A percentile compares a stretch with the other conserved stretches of the same genome.
Evolutionary conservation across 2,329 filamentous ascomycete species (phyloP).

Genomic region (Lasiodiplodia hormozganensis): DNA sequence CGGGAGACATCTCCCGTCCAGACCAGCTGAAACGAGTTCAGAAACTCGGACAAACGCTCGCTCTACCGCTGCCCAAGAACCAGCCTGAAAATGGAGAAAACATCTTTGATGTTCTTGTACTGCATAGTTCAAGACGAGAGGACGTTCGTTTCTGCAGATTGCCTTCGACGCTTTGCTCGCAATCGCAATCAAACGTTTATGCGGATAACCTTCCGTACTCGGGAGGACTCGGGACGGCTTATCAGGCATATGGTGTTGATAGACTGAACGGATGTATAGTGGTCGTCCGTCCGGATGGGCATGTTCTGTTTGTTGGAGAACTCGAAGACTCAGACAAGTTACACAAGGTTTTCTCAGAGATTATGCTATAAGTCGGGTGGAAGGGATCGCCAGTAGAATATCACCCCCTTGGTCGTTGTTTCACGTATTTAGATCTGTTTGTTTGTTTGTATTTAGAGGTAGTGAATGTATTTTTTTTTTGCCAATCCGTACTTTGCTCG

Average conservation of each 20-base stretch:
- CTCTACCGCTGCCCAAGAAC: constrained; percentile 49
- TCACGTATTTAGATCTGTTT: too few relatives aligned
- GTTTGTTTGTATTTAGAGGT: too few relatives aligned
- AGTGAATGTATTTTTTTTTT: too few relatives aligned
- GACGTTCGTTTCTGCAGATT: constrained; percentile 46
- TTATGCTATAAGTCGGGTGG: constrained; percentile 6
- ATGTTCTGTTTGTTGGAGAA: constrained; percentile 59
- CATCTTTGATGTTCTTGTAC: constrained; percentile 63
- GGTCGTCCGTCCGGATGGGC: constrained; percentile 70
- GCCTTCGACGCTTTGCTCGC: constrained; percentile 47
- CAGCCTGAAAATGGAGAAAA: constrained; percentile 47
- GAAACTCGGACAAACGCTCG: constrained; percentile 56
- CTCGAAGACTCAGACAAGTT: constrained; percentile 42
- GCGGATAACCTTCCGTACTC: constrained; percentile 54
- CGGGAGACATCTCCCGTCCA: constrained; percentile 60
- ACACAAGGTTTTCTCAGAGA: constrained; percentile 34
- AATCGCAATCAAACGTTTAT: constrained; percentile 47
- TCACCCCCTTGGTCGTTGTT: too few relatives aligned
- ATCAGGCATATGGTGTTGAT: constrained; percentile 66
- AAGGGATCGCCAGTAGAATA: too few relatives aligned
- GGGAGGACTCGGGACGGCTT: constrained; percentile 53
- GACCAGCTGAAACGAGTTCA: constrained; percentile 55
- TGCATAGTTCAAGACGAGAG: constrained; percentile 62
- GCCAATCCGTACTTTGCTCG: too few relatives aligned
- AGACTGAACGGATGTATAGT: constrained; percentile 63